Conservation (phyloP, 257 asterid species). For the Nicotiana otophora region DNA sequence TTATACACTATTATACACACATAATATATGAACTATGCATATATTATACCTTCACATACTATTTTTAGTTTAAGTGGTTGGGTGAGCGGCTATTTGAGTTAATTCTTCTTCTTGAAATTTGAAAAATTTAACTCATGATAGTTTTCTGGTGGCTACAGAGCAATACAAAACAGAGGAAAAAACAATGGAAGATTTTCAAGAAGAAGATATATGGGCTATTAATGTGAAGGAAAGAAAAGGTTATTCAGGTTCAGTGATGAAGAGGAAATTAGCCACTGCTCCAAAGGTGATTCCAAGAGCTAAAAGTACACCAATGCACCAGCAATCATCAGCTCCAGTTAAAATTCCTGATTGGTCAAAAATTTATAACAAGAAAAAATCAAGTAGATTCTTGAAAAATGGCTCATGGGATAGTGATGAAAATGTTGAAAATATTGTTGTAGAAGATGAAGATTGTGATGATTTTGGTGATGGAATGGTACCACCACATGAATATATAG, state of each 20-base stretch:
- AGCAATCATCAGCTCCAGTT: neutral
- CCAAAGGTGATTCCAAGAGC: neutral
- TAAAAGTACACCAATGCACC: neutral
- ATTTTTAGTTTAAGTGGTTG: no score
- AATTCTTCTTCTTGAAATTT: neutral
- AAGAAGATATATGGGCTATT: neutral
- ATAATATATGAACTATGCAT: no score
- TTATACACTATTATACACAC: no score
- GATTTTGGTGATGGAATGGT: neutral
- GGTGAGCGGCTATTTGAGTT: no score
- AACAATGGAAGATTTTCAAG: neutral
- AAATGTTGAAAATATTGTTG: no score
- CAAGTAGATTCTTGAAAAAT: neutral
- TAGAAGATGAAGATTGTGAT: neutral
- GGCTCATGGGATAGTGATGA: neutral
- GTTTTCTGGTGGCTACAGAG: neutral
- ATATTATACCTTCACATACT: no score
- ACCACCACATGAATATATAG: conserved; percentile 20
- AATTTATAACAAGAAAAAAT: neutral
- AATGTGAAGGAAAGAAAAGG: neutral
- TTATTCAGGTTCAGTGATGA: neutral
- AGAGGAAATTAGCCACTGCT: neutral
- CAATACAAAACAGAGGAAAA: neutral
- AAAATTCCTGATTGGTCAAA: neutral
- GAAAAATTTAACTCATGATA: neutral